Percentiles rank a stretch among this genome's conserved stretches.
Conservation (phyloP, 108 stramenopile genomes). For the Nannochloropsis salina region DNA sequence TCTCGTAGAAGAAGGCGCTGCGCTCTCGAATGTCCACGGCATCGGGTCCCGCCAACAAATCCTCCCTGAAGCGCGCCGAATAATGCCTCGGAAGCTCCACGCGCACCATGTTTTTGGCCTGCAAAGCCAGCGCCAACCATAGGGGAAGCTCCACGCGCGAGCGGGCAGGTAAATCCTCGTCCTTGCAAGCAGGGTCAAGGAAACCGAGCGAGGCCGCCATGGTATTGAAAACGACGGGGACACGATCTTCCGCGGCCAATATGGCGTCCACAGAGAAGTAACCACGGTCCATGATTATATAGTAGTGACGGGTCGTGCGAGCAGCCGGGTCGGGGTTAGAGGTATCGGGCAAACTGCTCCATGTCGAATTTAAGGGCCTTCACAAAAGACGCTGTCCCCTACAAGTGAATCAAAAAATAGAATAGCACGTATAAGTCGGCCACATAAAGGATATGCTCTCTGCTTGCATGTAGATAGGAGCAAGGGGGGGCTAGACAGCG, state of each 20-base stretch:
- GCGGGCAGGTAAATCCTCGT: slow-evolving; percentile 32
- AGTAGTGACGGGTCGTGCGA: not conserved
- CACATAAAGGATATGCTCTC: no score
- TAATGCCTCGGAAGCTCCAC: slow-evolving; percentile 53
- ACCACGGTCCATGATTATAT: slow-evolving; percentile 26
- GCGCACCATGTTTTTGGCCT: slow-evolving; percentile 46
- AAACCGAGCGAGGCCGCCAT: slow-evolving; percentile 71
- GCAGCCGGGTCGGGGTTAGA: no score
- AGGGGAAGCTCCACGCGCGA: slow-evolving; percentile 55
- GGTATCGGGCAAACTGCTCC: no score
- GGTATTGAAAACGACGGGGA: slow-evolving; percentile 70
- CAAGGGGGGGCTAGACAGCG: no score
- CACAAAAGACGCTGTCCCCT: no score
- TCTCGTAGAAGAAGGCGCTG: slow-evolving; percentile 49
- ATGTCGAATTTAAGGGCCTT: no score
- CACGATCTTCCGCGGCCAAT: slow-evolving; percentile 85
- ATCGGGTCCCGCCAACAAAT: slow-evolving; percentile 44
- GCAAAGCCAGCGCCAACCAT: slow-evolving; percentile 50
- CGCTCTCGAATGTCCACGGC: slow-evolving; percentile 45
- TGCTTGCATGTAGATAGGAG: no score
- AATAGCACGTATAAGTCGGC: no score
- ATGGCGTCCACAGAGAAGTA: slow-evolving; percentile 89
- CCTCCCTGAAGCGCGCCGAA: slow-evolving; percentile 43
- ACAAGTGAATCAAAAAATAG: no score
- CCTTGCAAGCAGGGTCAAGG: slow-evolving; percentile 59